Percentiles rank a stretch among this genome's conserved stretches.
phyloP scores from a whole-genome alignment of 164 flowering plant genomes.

The Euptelea pleiosperma region DNA sequence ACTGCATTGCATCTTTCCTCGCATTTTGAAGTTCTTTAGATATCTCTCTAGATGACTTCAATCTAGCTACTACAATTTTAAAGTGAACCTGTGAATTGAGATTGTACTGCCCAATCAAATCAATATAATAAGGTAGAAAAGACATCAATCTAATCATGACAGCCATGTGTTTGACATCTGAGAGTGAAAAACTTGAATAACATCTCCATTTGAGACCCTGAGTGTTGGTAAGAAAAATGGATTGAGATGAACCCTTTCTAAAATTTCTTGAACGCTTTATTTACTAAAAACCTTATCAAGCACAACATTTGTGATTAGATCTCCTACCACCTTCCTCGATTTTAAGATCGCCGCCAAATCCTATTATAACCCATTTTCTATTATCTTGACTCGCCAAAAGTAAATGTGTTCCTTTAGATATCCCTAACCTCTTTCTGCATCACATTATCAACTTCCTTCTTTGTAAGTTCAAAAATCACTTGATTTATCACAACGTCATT shows the following conservation, averaged over 20 bases:
- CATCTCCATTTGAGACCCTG: conserved; percentile 62
- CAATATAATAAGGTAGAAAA: conserved; percentile 89
- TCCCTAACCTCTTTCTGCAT: too few relatives aligned
- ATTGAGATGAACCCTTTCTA: conserved; percentile 88
- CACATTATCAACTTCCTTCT: too few relatives aligned
- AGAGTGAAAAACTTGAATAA: conserved; percentile 84
- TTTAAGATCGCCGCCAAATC: conserved; percentile 72
- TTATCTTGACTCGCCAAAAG: conserved; percentile 47
- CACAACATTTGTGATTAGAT: conserved; percentile 77
- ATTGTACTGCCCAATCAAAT: conserved; percentile 84
- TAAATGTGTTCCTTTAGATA: conserved; percentile 86
- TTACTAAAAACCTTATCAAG: conserved; percentile 99
- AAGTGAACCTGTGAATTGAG: conserved; percentile 86
- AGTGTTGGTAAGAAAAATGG: conserved; percentile 84
- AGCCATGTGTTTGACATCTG: conserved; percentile 75
- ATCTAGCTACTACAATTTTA: conserved; percentile 71
- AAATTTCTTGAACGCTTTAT: conserved; percentile 76
- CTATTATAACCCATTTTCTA: conserved; percentile 82
- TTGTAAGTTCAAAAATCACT: too few relatives aligned
- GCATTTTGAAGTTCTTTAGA: conserved; percentile 75
- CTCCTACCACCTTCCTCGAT: conserved; percentile 87
- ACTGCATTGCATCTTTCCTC: conserved; percentile 86
- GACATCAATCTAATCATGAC: conserved; percentile 88
- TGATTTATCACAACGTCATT: too few relatives aligned
- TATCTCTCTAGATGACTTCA: conserved; percentile 82